phyloP scores from a whole-genome alignment of 495 filamentous ascomycete species.

The Xylaria telfairii region DNA sequence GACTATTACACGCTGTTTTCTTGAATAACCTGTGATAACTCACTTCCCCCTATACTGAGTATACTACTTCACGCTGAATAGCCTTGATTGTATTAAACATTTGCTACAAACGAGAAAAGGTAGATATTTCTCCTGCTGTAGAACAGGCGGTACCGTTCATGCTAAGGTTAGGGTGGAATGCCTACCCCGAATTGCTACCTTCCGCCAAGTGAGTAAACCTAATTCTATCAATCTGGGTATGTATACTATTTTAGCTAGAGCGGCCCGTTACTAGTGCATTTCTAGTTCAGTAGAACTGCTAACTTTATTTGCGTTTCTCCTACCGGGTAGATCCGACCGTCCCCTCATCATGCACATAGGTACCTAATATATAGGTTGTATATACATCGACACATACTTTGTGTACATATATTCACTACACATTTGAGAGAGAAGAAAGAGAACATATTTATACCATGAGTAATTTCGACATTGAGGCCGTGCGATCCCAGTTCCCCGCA shows the following conservation, averaged over 20 bases:
- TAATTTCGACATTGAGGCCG: constrained; percentile 56
- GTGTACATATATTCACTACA: neutral
- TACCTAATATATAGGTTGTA: neutral
- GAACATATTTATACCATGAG: constrained; percentile 21
- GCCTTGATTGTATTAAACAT: too few relatives aligned
- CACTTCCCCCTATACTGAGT: too few relatives aligned
- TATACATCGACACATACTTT: neutral
- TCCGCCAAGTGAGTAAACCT: too few relatives aligned
- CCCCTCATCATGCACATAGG: constrained; percentile 4
- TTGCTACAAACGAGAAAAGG: too few relatives aligned
- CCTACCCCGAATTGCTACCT: constrained; percentile 15
- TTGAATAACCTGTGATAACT: too few relatives aligned
- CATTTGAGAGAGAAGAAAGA: neutral
- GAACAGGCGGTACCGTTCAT: too few relatives aligned
- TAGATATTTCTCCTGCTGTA: too few relatives aligned
- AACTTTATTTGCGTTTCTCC: neutral
- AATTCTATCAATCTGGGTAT: too few relatives aligned
- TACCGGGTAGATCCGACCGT: constrained; percentile 12
- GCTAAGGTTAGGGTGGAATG: too few relatives aligned
- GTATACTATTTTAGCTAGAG: neutral
- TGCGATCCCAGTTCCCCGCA: constrained; percentile 70
- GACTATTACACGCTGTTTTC: constrained; percentile 3
- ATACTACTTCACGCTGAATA: too few relatives aligned
- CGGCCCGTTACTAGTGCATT: neutral
- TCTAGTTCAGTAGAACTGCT: neutral